phyloP scores from a whole-genome alignment of 129 eudicot genomes.

The Escallonia rubra region DNA sequence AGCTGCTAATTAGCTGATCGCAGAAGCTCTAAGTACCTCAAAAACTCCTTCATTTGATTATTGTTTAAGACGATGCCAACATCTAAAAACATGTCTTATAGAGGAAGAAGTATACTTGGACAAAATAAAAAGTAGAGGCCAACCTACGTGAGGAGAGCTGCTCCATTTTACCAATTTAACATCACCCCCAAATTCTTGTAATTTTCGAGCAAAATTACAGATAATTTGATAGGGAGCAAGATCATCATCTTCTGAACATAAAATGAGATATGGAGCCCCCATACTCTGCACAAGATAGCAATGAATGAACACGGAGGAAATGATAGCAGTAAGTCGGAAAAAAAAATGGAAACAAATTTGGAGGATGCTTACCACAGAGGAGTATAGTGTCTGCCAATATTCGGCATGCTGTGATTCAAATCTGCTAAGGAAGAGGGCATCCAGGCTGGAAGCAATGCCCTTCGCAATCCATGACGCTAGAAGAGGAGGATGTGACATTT shows the following conservation, averaged over 20 bases:
- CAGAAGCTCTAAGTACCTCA: too few species aligned
- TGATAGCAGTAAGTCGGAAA: not conserved
- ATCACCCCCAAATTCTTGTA: constrained; percentile 70
- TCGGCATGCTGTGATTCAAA: constrained; percentile 89
- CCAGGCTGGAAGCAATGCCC: constrained; percentile 59
- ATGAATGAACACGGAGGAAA: not conserved
- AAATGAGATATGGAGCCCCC: constrained; percentile 81
- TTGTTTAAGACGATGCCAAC: too few species aligned
- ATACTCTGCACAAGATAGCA: constrained; percentile 35
- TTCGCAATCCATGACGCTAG: constrained; percentile 66
- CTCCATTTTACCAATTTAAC: constrained; percentile 82
- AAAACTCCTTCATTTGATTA: too few species aligned
- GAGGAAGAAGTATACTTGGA: too few species aligned
- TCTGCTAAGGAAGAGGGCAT: constrained; percentile 66
- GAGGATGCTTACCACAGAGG: constrained; percentile 57
- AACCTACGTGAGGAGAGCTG: constrained; percentile 84
- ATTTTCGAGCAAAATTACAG: constrained; percentile 58
- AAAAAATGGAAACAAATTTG: not conserved
- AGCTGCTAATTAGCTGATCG: too few species aligned
- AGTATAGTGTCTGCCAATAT: constrained; percentile 90
- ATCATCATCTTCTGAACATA: constrained; percentile 87
- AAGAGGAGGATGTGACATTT: constrained; percentile 59
- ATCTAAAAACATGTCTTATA: too few species aligned
- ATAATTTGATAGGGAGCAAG: constrained; percentile 74
- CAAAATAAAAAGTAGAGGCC: constrained; percentile 13